Conservation (phyloP, 2,329 filamentous ascomycete species). For the Pseudogymnoascus sp. region DNA sequence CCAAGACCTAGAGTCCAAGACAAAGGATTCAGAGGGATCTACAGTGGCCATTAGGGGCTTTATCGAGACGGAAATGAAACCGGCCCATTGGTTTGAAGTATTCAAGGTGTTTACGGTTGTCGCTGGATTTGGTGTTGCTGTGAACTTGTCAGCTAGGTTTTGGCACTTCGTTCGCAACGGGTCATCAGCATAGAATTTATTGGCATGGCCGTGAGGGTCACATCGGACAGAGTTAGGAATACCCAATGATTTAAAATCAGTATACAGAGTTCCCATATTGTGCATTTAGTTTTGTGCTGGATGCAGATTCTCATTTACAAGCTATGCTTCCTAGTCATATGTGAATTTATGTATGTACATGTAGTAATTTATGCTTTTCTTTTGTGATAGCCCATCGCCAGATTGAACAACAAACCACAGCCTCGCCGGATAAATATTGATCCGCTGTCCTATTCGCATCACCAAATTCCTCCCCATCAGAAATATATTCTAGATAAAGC, state of each 20-base stretch:
- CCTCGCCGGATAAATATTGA: conserved; percentile 3
- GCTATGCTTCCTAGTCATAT: background rate
- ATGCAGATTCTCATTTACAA: background rate
- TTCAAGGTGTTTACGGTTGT: conserved; percentile 27
- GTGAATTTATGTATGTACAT: background rate
- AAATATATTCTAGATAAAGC: background rate
- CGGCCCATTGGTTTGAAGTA: conserved; percentile 27
- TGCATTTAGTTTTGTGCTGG: background rate
- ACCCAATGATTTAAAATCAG: background rate
- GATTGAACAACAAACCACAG: background rate
- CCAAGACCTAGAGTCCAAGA: conserved; percentile 17
- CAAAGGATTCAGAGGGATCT: conserved; percentile 11
- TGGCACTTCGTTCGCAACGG: conserved; percentile 9
- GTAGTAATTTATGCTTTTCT: background rate
- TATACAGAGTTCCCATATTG: background rate
- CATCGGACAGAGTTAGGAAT: background rate
- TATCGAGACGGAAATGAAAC: conserved; percentile 29
- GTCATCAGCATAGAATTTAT: background rate
- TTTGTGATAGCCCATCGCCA: background rate
- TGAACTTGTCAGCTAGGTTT: conserved; percentile 19
- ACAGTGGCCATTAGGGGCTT: conserved; percentile 17
- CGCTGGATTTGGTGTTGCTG: conserved; percentile 22
- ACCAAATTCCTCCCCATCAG: conserved; percentile 2
- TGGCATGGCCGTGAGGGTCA: background rate
- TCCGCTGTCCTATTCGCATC: background rate